These are phyloP conservation scores for Paralagenidium karlingii DNA, from an alignment of 352 stramenopile genomes.

Conservation along the genomic window DNA sequence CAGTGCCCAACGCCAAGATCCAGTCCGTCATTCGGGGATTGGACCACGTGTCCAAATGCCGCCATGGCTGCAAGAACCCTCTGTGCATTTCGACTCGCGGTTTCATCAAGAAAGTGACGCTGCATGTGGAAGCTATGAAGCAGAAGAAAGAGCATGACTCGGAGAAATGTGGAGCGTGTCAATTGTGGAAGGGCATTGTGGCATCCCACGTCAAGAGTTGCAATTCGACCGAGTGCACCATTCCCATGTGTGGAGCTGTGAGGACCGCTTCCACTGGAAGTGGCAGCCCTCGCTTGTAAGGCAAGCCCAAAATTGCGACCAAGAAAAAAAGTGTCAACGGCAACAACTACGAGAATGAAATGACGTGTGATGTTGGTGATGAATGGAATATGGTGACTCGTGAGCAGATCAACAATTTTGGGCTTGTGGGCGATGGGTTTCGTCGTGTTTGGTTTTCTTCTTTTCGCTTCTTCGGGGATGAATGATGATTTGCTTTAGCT, in stretches of 20 bases:
- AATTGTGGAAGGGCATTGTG: constrained; percentile 38
- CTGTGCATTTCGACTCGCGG: constrained; percentile 36
- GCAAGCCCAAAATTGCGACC: too few species aligned
- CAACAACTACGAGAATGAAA: too few species aligned
- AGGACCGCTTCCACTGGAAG: too few species aligned
- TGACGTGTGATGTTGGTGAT: too few species aligned
- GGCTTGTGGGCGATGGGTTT: too few species aligned
- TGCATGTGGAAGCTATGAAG: constrained; percentile 15
- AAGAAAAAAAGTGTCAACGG: too few species aligned
- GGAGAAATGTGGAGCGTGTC: constrained; percentile 31
- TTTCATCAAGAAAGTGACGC: constrained; percentile 38
- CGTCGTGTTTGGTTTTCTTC: too few species aligned
- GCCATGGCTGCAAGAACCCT: constrained; percentile 26
- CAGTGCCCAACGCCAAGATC: constrained; percentile 20
- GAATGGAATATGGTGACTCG: too few species aligned
- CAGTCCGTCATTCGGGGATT: constrained; percentile 41
- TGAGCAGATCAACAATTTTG: too few species aligned
- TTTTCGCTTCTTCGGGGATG: too few species aligned
- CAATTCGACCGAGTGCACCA: constrained; percentile 8
- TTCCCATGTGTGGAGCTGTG: constrained; percentile 39
- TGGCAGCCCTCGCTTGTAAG: too few species aligned
- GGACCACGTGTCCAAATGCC: constrained; percentile 24
- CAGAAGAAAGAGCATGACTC: constrained; percentile 12
- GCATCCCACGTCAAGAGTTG: constrained; percentile 17
- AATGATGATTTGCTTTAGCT: too few species aligned